A percentile compares a stretch with the other conserved stretches of the same genome.
These are phyloP conservation scores for Hevea brasiliensis DNA, from an alignment of 345 rosid species.

Conservation along the genomic window DNA sequence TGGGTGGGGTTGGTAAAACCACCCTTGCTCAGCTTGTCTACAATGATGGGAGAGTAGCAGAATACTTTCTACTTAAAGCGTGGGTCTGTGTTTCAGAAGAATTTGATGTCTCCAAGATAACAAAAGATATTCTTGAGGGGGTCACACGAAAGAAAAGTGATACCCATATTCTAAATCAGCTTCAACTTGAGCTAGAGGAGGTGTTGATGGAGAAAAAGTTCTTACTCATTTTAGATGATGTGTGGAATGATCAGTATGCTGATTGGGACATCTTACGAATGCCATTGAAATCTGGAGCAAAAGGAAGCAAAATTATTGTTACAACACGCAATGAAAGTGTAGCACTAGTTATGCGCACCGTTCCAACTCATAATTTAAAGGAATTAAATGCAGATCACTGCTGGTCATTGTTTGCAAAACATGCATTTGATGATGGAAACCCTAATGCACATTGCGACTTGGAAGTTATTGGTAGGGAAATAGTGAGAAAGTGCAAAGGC, in stretches of 20 bases:
- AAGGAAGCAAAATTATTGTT: conserved; percentile 8
- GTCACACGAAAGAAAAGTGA: not conserved
- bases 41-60: not conserved
- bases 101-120: not conserved
- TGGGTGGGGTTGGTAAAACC: conserved; percentile 13
- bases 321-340: conserved; percentile 5
- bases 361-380: not conserved
- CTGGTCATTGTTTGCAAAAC: conserved; percentile 3
- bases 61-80: not conserved
- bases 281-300: not conserved
- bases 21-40: conserved; percentile 8
- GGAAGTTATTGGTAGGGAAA: not conserved
- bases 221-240: conserved; percentile 16
- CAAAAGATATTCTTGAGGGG: not conserved
- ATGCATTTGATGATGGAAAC: not conserved
- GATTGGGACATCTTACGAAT: not conserved
- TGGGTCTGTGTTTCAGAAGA: conserved; percentile 15
- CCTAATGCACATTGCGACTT: not conserved
- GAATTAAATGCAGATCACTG: not conserved
- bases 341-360: not conserved
- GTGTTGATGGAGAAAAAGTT: not conserved
- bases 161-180: not conserved
- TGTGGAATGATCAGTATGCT: conserved; percentile 5
- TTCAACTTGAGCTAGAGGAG: not conserved
- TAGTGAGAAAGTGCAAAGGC: conserved; percentile 6